phyloP scores from a whole-genome alignment of 768 basidiomycete genomes.

The Crucibulum laeve region DNA sequence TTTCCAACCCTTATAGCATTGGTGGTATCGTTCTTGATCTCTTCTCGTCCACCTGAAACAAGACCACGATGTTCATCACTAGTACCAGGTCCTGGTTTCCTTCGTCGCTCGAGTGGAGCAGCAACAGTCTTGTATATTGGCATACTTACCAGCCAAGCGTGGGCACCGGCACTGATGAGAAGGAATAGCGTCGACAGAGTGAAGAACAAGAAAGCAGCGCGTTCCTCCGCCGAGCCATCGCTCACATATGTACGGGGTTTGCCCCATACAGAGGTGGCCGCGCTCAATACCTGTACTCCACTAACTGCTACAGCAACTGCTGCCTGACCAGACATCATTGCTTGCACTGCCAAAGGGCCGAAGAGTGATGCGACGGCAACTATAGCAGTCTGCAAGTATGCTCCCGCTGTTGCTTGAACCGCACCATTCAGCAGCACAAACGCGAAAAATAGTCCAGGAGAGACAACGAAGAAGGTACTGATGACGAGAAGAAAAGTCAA shows the following conservation, averaged over 20 bases:
- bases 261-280: slow-evolving; percentile 51
- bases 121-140: slow-evolving; percentile 56
- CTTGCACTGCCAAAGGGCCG: slow-evolving; percentile 68
- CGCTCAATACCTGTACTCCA: slow-evolving; percentile 66
- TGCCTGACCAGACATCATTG: slow-evolving; percentile 80
- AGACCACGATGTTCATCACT: slow-evolving; percentile 31
- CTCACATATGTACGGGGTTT: slow-evolving; percentile 26
- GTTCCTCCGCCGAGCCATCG: slow-evolving; percentile 52
- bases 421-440: slow-evolving; percentile 63
- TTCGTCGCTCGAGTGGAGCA: slow-evolving; percentile 36
- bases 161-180: slow-evolving; percentile 44
- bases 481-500: slow-evolving; percentile 58
- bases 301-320: slow-evolving; percentile 83
- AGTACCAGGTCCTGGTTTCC: slow-evolving; percentile 16
- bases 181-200: slow-evolving; percentile 65
- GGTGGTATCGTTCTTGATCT: slow-evolving; percentile 28
- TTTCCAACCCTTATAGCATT: slow-evolving; percentile 52
- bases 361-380: slow-evolving; percentile 81
- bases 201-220: slow-evolving; percentile 75
- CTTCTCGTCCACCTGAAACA: slow-evolving; percentile 22
- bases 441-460: slow-evolving; percentile 54
- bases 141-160: slow-evolving; percentile 52
- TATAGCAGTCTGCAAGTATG: slow-evolving; percentile 75
- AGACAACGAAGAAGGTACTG: slow-evolving; percentile 56
- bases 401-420: slow-evolving; percentile 54